These are phyloP conservation scores for Talaromyces sp. DNA, from an alignment of 2,329 filamentous ascomycete genomes.

Conservation along the genomic window DNA sequence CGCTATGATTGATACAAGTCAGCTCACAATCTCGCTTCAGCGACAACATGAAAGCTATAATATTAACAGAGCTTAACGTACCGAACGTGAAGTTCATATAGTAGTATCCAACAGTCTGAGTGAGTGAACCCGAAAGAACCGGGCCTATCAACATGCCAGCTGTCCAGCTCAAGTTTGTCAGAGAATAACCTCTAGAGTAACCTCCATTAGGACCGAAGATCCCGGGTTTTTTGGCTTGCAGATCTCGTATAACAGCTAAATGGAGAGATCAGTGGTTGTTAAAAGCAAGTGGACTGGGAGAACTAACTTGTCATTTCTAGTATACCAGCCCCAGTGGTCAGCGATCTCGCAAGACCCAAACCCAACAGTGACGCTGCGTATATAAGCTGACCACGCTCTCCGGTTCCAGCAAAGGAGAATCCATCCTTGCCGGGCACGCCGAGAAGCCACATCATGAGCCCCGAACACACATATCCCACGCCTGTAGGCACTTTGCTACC, in stretches of 20 bases:
- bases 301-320: constrained; percentile 26
- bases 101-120: constrained; percentile 7
- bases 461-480: constrained; percentile 19
- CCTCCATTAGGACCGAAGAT: constrained; percentile 10
- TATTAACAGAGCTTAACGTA: neutral
- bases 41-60: neutral
- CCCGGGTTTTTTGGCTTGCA: constrained; percentile 1
- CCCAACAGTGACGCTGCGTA: constrained; percentile 16
- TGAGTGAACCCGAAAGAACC: constrained; percentile 3
- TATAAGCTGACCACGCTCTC: constrained; percentile 15
- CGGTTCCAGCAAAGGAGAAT: constrained; percentile 19
- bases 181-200: constrained; percentile 7
- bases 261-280: neutral
- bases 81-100: constrained; percentile 9
- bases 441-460: constrained; percentile 21
- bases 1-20: neutral
- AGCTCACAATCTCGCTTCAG: neutral
- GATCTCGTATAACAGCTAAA: constrained; percentile 6
- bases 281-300: no score
- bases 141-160: constrained; percentile 6
- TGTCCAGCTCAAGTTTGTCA: constrained; percentile 10
- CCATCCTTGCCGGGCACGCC: constrained; percentile 23
- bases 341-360: constrained; percentile 19
- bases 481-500: constrained; percentile 21
- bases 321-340: constrained; percentile 23